A percentile compares a stretch with the other conserved stretches of the same genome.
Conservation (phyloP, 768 basidiomycete genomes). For the Lentinula raphanica region DNA sequence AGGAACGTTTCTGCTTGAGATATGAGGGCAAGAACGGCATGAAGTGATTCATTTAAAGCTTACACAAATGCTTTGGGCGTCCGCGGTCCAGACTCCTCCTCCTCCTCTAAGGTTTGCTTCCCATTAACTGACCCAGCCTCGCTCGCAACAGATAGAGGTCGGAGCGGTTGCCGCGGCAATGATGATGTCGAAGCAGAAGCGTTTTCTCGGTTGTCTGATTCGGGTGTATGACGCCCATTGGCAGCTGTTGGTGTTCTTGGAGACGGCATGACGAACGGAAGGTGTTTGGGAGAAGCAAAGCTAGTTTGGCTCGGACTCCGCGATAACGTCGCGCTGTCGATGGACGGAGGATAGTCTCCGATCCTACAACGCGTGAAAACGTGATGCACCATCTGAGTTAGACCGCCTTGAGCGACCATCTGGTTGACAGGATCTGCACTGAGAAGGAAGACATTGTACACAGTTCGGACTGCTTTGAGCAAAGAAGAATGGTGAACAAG, state of each 20-base stretch:
- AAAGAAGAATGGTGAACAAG: slow-evolving; percentile 94
- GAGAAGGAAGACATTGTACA: slow-evolving; percentile 95
- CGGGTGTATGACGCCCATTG: neutral
- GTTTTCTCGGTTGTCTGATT: neutral
- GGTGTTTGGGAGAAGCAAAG: slow-evolving; percentile 11
- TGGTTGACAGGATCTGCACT: slow-evolving; percentile 90
- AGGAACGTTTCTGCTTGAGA: neutral
- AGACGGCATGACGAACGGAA: slow-evolving; percentile 4
- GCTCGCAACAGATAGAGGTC: neutral
- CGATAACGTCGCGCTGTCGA: slow-evolving; percentile 16
- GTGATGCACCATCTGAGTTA: slow-evolving; percentile 98
- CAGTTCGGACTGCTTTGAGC: slow-evolving; percentile 93
- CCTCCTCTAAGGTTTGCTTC: neutral
- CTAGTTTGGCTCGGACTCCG: slow-evolving; percentile 15
- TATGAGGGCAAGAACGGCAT: neutral
- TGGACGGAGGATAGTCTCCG: slow-evolving; percentile 18
- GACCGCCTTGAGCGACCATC: slow-evolving; percentile 95
- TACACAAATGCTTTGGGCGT: slow-evolving; percentile 4
- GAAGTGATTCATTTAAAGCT: neutral
- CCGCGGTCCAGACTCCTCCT: neutral
- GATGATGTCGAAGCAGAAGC: slow-evolving; percentile 1
- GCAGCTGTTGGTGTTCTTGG: neutral
- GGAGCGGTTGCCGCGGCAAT: neutral
- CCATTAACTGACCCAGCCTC: neutral
- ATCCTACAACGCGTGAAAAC: slow-evolving; percentile 80